Conservation (phyloP, 2,329 filamentous ascomycete genomes). For the Aspergillus ruber region DNA sequence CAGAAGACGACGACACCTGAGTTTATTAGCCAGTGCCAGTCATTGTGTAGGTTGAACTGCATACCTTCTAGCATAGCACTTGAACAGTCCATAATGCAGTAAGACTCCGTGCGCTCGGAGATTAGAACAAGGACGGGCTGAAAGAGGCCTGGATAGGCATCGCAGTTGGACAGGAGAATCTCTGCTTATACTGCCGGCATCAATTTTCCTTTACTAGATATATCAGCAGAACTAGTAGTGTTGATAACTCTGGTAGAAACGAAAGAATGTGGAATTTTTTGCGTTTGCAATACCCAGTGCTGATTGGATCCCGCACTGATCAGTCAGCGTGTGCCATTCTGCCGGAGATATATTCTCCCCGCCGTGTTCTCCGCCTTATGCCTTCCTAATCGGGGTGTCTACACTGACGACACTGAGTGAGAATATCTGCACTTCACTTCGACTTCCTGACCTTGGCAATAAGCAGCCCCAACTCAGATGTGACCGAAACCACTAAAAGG, state of each 20-base stretch:
- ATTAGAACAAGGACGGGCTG: not conserved
- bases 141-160: not conserved
- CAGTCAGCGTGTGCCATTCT: not conserved
- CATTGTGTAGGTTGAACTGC: too few relatives aligned
- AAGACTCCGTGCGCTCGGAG: not conserved
- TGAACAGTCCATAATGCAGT: not conserved
- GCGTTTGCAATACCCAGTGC: not conserved
- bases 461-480: too few relatives aligned
- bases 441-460: too few relatives aligned
- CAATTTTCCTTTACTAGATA: not conserved
- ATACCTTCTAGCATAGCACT: not conserved
- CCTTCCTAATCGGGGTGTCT: not conserved
- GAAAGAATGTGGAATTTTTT: not conserved
- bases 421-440: too few relatives aligned
- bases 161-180: too few relatives aligned
- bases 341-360: not conserved
- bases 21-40: not conserved
- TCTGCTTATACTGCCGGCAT: too few relatives aligned
- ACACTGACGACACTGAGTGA: too few relatives aligned
- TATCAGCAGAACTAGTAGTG: not conserved
- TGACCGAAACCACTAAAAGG: too few relatives aligned
- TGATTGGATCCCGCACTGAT: not conserved
- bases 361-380: not conserved
- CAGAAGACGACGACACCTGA: constrained; percentile 38
- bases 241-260: not conserved